These are phyloP conservation scores for Sungouiella thailandica DNA, from an alignment of 805 yeast species.

Conservation along the genomic window DNA sequence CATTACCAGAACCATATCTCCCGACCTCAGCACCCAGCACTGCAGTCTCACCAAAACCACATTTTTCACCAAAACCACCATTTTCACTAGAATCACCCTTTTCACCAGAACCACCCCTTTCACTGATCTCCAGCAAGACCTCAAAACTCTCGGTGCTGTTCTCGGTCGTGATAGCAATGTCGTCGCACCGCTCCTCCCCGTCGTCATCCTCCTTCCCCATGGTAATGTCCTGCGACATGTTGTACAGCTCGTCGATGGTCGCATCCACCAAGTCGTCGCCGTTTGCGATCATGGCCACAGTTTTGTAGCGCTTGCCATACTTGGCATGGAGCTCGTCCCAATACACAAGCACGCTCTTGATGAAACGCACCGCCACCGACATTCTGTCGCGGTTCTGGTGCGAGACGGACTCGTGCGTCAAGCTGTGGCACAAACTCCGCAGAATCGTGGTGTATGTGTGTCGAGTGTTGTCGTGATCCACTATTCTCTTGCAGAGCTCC, in stretches of 20 bases:
- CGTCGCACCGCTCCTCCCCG: conserved; percentile 10
- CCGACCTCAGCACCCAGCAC: background rate
- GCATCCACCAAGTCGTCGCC: conserved; percentile 10
- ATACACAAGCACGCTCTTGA: conserved; percentile 46
- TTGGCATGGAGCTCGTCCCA: conserved; percentile 37
- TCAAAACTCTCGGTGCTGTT: background rate
- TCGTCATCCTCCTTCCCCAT: conserved; percentile 17
- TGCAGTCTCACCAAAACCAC: no score
- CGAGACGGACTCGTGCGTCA: conserved; percentile 46
- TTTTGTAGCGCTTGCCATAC: conserved; percentile 7
- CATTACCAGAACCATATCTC: background rate
- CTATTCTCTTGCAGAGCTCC: conserved; percentile 30
- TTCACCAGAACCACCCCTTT: background rate
- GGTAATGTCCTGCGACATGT: conserved; percentile 29
- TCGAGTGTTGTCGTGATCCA: conserved; percentile 21
- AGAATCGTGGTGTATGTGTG: conserved; percentile 34
- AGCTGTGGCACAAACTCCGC: conserved; percentile 47
- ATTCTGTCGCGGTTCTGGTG: conserved; percentile 41
- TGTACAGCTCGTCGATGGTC: conserved; percentile 25
- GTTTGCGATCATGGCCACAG: conserved; percentile 13
- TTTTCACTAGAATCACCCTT: background rate
- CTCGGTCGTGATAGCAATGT: background rate
- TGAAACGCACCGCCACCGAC: conserved; percentile 48
- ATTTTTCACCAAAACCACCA: background rate
- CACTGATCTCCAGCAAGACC: background rate